Conservation (phyloP, 176 grass and related monocot genomes). For the Hyparrhenia diplandra region DNA sequence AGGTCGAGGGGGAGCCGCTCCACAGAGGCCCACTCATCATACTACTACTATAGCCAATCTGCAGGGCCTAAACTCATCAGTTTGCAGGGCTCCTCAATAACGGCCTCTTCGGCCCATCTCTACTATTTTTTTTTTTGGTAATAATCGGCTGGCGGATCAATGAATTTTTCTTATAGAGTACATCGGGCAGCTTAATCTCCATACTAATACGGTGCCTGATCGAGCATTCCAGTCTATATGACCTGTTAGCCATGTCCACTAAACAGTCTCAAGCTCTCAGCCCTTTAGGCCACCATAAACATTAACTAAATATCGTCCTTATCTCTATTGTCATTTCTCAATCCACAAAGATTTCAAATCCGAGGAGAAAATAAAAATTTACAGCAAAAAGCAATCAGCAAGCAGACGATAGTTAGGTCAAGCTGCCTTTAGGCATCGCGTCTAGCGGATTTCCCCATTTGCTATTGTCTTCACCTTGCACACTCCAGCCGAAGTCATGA, state of each 20-base stretch:
- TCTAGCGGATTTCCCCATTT: slow-evolving; percentile 67
- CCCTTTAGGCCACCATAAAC: not conserved
- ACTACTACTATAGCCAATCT: not conserved
- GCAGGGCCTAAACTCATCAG: not conserved
- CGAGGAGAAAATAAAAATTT: not conserved
- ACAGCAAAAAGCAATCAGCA: not conserved
- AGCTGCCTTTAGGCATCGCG: not conserved
- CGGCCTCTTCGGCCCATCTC: no score
- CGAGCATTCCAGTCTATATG: no score
- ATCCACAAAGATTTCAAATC: not conserved
- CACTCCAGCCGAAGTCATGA: slow-evolving; percentile 70
- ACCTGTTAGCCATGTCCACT: no score
- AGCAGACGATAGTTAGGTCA: not conserved
- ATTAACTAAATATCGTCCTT: not conserved
- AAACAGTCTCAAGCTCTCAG: not conserved
- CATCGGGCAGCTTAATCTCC: no score
- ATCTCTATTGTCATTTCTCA: not conserved
- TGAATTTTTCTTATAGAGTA: no score
- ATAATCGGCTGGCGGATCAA: no score
- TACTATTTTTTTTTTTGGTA: no score
- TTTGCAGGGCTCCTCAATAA: not conserved
- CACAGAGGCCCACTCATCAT: no score
- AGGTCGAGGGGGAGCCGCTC: no score
- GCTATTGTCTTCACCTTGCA: slow-evolving; percentile 75
- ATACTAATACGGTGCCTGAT: no score